A percentile compares a stretch with the other conserved stretches of the same genome.
phyloP scores from a whole-genome alignment of 768 basidiomycete genomes.

The Lentinula sp. region DNA sequence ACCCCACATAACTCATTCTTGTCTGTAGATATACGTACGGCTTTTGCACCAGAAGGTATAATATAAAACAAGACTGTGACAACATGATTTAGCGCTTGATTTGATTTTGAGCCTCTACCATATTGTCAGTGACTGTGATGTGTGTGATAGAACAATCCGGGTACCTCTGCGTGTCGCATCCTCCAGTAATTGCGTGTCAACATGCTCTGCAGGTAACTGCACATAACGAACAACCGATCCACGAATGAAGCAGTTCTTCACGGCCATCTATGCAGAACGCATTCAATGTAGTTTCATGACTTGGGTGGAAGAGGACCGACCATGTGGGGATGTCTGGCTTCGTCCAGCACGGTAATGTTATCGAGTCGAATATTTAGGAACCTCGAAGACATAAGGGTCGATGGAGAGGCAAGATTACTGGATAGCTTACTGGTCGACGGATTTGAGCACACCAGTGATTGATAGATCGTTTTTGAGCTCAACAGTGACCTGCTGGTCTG shows the following conservation, averaged over 20 bases:
- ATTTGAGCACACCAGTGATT: slow-evolving; percentile 92
- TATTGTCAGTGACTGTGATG: background rate
- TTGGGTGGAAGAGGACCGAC: slow-evolving; percentile 32
- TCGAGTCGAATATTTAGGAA: slow-evolving; percentile 96
- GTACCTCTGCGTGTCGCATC: slow-evolving; percentile 94
- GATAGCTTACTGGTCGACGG: slow-evolving; percentile 84
- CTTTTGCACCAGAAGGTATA: background rate
- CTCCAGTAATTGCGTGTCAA: slow-evolving; percentile 93
- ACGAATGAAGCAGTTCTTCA: slow-evolving; percentile 98
- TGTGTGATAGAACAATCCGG: slow-evolving; percentile 10
- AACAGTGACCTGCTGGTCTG: slow-evolving; percentile 93
- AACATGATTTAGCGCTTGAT: slow-evolving; percentile 28
- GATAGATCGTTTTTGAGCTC: slow-evolving; percentile 99
- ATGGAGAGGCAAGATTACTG: background rate
- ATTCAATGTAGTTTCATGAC: background rate
- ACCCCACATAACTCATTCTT: slow-evolving; percentile 21
- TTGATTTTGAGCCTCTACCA: slow-evolving; percentile 40
- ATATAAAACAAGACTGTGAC: no score
- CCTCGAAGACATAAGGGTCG: slow-evolving; percentile 29
- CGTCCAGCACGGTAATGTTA: slow-evolving; percentile 87
- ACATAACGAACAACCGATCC: slow-evolving; percentile 98
- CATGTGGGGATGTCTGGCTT: slow-evolving; percentile 96
- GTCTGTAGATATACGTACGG: background rate
- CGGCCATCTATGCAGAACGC: slow-evolving; percentile 69
- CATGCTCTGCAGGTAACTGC: slow-evolving; percentile 84